Evolutionary conservation across 2,329 filamentous ascomycete species (phyloP), one percentile per base, ranked within the genome.

Genomic region (Fusarium robinianum): DNA sequence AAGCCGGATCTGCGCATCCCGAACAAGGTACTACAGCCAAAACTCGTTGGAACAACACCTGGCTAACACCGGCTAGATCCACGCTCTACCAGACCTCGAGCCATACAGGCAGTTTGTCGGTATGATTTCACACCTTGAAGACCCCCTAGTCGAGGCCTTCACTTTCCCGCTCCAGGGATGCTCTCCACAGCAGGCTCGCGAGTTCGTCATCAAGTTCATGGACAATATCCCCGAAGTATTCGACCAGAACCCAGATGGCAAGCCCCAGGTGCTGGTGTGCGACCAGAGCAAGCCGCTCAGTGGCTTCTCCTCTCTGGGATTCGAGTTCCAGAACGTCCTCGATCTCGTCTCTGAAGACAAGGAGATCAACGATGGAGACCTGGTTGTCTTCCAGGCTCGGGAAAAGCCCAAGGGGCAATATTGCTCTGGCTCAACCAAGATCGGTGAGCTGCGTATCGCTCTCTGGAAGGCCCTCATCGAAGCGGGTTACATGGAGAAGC

Each of bases 1-100:
- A 99, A 99, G 67, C 94, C 94, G 4, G 94, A 99, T 63, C 71
- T 92, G 8, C 82, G 94, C 12, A 85, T 91, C 24, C 79, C 81
- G 2, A 84, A 83, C 17, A 71, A 80, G 61, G 84, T 88, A 65
- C 38, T 73, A 64, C 5, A 22, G 9, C 5, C 10, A 12, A 33
- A 22, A 1, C 24, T 42, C 10, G 22, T n/a, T n/a, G n/a, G n/a
- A n/a, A n/a, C n/a, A 19, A 11, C 8, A 9, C 24, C 15, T 5
- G 18, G 8, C 49, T 57, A 12, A 63, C 42, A 9, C 12, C 1
- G 6, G 63, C 54, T 63, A 89, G 78, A 88, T 95, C 8, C 49
- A 74, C 71, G 38, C 74, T 1, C 74, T 96, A 25, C 82, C 85
- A 14, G 70, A 85, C 49, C 67, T 86, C 43, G 72, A 64, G 2